Evolutionary conservation across 2,329 filamentous ascomycete species (phyloP).

Genomic region (Coniochaeta sp.): DNA sequence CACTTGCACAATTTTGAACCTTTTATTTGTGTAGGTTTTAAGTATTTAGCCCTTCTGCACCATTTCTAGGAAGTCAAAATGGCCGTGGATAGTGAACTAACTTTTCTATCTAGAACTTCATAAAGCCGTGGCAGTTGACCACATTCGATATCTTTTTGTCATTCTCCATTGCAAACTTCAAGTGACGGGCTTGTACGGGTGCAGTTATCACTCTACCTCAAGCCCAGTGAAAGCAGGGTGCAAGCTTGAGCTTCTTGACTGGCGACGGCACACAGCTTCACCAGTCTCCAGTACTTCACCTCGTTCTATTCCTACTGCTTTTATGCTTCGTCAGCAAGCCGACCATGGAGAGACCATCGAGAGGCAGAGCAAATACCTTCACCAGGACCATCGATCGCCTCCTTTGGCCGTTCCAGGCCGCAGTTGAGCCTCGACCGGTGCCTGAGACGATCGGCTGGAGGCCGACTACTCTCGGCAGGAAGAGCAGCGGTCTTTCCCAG

Average conservation of each 20-base stretch:
- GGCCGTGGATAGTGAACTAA: background rate
- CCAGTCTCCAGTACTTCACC: background rate
- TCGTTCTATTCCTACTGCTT: background rate
- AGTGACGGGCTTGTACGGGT: background rate
- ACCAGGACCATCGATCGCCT: background rate
- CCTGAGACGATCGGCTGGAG: background rate
- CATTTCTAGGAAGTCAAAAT: background rate
- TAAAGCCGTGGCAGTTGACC: background rate
- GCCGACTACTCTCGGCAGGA: background rate
- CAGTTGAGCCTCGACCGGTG: background rate
- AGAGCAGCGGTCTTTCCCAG: background rate
- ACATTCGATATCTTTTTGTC: background rate
- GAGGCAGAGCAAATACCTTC: background rate
- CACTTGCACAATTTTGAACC: background rate
- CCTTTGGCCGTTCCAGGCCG: background rate
- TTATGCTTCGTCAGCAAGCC: background rate
- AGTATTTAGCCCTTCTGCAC: background rate
- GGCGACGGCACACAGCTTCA: background rate
- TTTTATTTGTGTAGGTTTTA: background rate
- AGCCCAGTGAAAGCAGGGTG: background rate
- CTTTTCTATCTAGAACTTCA: background rate
- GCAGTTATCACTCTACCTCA: background rate
- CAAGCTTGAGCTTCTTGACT: background rate
- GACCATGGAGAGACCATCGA: background rate
- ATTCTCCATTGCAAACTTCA: background rate